phyloP scores from a whole-genome alignment of 2,329 filamentous ascomycete species.

The Scortechinia acanthostroma region DNA sequence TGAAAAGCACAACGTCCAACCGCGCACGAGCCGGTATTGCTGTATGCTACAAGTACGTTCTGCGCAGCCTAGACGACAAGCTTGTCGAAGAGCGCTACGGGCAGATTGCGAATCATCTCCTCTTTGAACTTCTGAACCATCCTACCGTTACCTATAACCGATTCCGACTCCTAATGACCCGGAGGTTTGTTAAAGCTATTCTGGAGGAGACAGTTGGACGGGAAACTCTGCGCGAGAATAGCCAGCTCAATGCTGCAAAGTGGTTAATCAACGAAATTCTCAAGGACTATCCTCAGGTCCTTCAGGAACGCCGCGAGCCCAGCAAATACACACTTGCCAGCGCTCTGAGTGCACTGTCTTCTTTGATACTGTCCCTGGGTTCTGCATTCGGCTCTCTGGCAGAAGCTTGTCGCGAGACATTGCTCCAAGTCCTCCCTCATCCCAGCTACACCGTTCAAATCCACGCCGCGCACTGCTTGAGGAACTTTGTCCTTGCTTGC shows the following conservation, averaged over 20 bases:
- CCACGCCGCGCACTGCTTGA: slow-evolving; percentile 77
- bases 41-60: slow-evolving; percentile 76
- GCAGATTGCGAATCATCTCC: slow-evolving; percentile 73
- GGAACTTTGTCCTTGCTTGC: slow-evolving; percentile 80
- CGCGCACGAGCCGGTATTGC: slow-evolving; percentile 75
- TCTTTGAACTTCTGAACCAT: slow-evolving; percentile 73
- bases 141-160: slow-evolving; percentile 73
- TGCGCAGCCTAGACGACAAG: slow-evolving; percentile 73
- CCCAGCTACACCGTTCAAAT: slow-evolving; percentile 95
- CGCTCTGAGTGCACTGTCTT: slow-evolving; percentile 71
- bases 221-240: slow-evolving; percentile 79
- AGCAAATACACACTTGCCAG: slow-evolving; percentile 78
- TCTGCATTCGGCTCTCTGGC: slow-evolving; percentile 75
- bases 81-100: slow-evolving; percentile 78
- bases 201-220: slow-evolving; percentile 77
- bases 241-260: slow-evolving; percentile 76
- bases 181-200: slow-evolving; percentile 77
- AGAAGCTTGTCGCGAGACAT: slow-evolving; percentile 76
- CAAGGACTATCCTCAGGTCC: slow-evolving; percentile 86
- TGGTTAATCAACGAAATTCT: slow-evolving; percentile 79
- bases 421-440: slow-evolving; percentile 86
- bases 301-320: slow-evolving; percentile 82
- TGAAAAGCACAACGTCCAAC: slow-evolving; percentile 71
- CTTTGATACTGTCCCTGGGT: slow-evolving; percentile 72
- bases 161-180: slow-evolving; percentile 77